Evolutionary conservation across 2,329 filamentous ascomycete genomes (phyloP), one percentile per base, ranked within the genome.

Genomic region (Helicocarpus griseus): DNA sequence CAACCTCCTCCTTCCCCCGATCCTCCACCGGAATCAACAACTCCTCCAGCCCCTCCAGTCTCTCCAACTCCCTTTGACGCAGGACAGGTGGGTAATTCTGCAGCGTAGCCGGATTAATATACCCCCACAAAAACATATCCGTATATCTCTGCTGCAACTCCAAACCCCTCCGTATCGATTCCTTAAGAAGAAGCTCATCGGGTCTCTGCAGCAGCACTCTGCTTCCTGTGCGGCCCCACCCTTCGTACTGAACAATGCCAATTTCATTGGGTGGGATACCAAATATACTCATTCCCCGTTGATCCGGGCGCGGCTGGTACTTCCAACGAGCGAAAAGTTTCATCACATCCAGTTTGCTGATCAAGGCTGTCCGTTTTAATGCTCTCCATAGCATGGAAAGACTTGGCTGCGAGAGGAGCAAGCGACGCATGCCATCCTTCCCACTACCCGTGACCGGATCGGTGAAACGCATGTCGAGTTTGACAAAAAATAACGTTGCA

Each of bases 391-490:
- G 69, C n/a, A 73, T 67, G 5, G 70, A 74, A 17, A 86, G 66
- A 64, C 67, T 72, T 22, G 72, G 73, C 59, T 86, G 81, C 13
- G 78, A 80, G 39, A 87, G 65, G 52, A 87, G 70, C 26, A 85
- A 66, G 29, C 79, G 71, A 36, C 79, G 68, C 48, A 85, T 67
- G 28, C 71, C 71, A 40, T 72, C 72, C 2, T 71, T 68, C 46
- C 74, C 73, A 14, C 75, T 73, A 0, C 77, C 79, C 46, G 74
- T 74, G 22, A 80, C 63, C 0, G 86, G 84, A 56, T 87, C 77
- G 52, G 78, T 80, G 65, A 88, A 82, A 50, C 75, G 74, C 78
- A 89, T 81, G 60, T 81, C 76, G 14, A 93, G 76, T 69, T 91
- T 90, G 55, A 87, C 62, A 57, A 87, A 71, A 69, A 91, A 83